Percentiles rank a stretch among this genome's conserved stretches.
Conservation (phyloP, 306 rosid species). For the Phaseolus lunatus region DNA sequence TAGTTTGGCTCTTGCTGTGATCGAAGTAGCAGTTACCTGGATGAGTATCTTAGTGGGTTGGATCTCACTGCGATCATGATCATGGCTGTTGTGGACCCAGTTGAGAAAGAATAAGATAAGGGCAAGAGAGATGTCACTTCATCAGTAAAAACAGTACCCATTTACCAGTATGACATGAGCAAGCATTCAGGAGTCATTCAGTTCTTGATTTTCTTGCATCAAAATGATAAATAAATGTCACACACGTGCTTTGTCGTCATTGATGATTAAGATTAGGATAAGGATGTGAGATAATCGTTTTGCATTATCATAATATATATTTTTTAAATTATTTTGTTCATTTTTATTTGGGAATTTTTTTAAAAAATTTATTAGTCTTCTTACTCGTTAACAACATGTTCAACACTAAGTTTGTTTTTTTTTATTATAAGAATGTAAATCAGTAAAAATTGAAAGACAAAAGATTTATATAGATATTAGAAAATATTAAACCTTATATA, state of each 20-base stretch:
- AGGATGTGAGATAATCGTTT: too few relatives aligned
- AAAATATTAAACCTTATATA: too few relatives aligned
- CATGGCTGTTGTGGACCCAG: conserved; percentile 45
- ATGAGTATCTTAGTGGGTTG: conserved; percentile 60
- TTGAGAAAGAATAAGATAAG: conserved; percentile 5
- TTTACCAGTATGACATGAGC: background rate
- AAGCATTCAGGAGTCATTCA: background rate
- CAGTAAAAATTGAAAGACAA: too few relatives aligned
- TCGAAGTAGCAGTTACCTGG: conserved; percentile 13
- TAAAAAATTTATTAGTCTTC: too few relatives aligned
- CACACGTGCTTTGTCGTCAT: background rate
- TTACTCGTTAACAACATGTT: too few relatives aligned
- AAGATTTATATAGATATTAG: too few relatives aligned
- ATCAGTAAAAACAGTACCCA: background rate
- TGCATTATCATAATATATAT: too few relatives aligned
- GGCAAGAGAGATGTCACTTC: conserved; percentile 6
- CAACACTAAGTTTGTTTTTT: too few relatives aligned
- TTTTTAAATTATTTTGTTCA: too few relatives aligned
- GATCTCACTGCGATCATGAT: conserved; percentile 50
- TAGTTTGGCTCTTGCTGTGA: background rate
- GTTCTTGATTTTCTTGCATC: background rate
- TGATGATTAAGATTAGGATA: background rate
- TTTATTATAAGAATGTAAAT: too few relatives aligned
- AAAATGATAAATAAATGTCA: background rate
- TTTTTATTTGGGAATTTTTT: too few relatives aligned